These are phyloP conservation scores for Dactylella cylindrospora DNA, from an alignment of 2,329 filamentous ascomycete genomes.

Conservation along the genomic window DNA sequence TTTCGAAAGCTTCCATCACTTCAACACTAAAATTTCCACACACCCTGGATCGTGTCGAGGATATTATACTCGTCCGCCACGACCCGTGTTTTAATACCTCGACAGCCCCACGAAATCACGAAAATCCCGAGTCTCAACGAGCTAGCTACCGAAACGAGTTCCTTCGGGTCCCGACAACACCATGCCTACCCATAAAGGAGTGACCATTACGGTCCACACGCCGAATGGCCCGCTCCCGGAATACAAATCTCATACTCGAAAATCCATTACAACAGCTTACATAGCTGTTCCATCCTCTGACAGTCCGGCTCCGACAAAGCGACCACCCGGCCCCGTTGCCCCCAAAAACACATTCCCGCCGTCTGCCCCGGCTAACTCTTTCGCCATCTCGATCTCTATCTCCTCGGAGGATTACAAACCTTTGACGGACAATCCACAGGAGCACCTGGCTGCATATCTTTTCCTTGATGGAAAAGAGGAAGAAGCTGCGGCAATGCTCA, in stretches of 20 bases:
- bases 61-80: slow-evolving; percentile 4
- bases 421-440: slow-evolving; percentile 80
- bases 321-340: slow-evolving; percentile 64
- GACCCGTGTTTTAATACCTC: too few relatives aligned
- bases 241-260: slow-evolving; percentile 90
- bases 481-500: slow-evolving; percentile 89
- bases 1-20: too few relatives aligned
- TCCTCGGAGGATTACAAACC: slow-evolving; percentile 80
- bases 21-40: too few relatives aligned
- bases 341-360: slow-evolving; percentile 64
- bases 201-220: slow-evolving; percentile 94
- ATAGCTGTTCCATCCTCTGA: slow-evolving; percentile 73
- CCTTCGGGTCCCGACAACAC: slow-evolving; percentile 6
- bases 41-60: slow-evolving; percentile 1
- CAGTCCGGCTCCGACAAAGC: slow-evolving; percentile 23
- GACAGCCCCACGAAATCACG: too few relatives aligned
- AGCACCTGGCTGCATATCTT: slow-evolving; percentile 97
- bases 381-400: slow-evolving; percentile 96
- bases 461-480: slow-evolving; percentile 96
- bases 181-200: slow-evolving; percentile 98
- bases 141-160: too few relatives aligned
- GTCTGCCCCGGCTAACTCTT: slow-evolving; percentile 89
- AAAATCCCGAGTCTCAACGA: too few relatives aligned
- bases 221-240: slow-evolving; percentile 75
- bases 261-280: slow-evolving; percentile 92